These are phyloP conservation scores for Kodamaea anthophila DNA, from an alignment of 1,139 yeast species.

Conservation along the genomic window DNA sequence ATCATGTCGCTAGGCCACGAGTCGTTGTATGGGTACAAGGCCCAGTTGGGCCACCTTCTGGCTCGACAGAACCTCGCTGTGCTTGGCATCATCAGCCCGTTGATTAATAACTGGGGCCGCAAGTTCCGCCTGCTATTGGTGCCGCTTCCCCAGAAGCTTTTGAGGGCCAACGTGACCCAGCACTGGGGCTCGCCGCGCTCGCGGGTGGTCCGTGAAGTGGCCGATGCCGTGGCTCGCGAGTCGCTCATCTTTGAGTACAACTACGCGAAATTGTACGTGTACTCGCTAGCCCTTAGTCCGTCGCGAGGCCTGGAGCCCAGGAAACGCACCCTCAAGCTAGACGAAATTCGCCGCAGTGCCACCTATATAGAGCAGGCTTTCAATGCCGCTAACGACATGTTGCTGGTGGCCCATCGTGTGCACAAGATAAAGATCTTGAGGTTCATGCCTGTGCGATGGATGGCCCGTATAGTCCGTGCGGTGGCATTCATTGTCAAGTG, in stretches of 20 bases:
- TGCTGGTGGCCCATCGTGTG: slow-evolving; percentile 66
- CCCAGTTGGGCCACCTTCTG: slow-evolving; percentile 46
- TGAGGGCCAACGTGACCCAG: slow-evolving; percentile 24
- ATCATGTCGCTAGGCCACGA: slow-evolving; percentile 82
- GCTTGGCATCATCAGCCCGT: slow-evolving; percentile 66
- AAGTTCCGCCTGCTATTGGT: slow-evolving; percentile 52
- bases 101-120: slow-evolving; percentile 71
- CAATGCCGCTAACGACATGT: slow-evolving; percentile 75
- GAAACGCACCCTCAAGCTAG: slow-evolving; percentile 43
- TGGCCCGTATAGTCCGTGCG: slow-evolving; percentile 80
- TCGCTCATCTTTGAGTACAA: slow-evolving; percentile 75
- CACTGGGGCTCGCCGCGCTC: slow-evolving; percentile 32
- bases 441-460: slow-evolving; percentile 89
- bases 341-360: slow-evolving; percentile 69
- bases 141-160: slow-evolving; percentile 33
- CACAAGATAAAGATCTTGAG: slow-evolving; percentile 58
- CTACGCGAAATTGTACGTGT: slow-evolving; percentile 77
- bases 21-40: slow-evolving; percentile 64
- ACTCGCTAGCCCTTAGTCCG: slow-evolving; percentile 69
- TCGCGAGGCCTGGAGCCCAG: slow-evolving; percentile 13
- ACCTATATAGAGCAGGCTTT: slow-evolving; percentile 78
- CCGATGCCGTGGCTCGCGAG: slow-evolving; percentile 53
- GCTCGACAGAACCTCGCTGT: slow-evolving; percentile 69
- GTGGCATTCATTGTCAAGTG: slow-evolving; percentile 88
- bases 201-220: slow-evolving; percentile 33